Conservation (phyloP, 129 eudicot genomes). For the Tagetes patula region DNA sequence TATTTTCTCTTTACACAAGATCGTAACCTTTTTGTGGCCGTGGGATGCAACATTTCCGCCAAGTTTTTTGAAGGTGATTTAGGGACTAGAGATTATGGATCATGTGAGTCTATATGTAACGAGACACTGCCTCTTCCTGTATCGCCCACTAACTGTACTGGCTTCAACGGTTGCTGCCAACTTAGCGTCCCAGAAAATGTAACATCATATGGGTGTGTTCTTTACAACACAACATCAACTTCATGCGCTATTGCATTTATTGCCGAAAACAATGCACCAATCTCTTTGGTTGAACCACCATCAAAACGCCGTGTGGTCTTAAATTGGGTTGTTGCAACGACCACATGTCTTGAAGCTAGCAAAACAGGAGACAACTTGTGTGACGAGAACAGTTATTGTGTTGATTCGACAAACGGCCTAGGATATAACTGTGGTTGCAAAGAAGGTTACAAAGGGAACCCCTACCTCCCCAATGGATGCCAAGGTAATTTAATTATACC, state of each 20-base stretch:
- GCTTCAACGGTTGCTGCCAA: slow-evolving; percentile 32
- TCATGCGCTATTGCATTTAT: slow-evolving; percentile 8
- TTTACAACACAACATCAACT: background rate
- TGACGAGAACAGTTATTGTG: slow-evolving; percentile 23
- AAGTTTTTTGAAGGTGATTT: background rate
- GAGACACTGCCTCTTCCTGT: background rate
- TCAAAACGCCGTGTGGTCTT: slow-evolving; percentile 21
- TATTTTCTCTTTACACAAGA: slow-evolving; percentile 13
- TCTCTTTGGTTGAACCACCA: too few relatives aligned
- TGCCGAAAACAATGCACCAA: slow-evolving; percentile 7
- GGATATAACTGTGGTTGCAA: slow-evolving; percentile 37
- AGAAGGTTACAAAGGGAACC: slow-evolving; percentile 32
- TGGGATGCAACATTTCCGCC: slow-evolving; percentile 22
- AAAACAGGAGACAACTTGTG: slow-evolving; percentile 9
- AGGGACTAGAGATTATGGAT: background rate
- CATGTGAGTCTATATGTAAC: background rate
- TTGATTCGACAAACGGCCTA: slow-evolving; percentile 20
- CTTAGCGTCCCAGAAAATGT: slow-evolving; percentile 8
- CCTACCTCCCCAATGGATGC: slow-evolving; percentile 37
- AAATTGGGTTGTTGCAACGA: slow-evolving; percentile 29
- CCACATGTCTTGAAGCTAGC: slow-evolving; percentile 3
- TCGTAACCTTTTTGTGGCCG: slow-evolving; percentile 19
- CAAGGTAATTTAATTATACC: slow-evolving; percentile 20
- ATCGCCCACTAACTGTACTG: slow-evolving; percentile 11
- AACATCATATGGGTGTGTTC: background rate